Conservation (phyloP, 805 yeast species). For the Candida methanosorbosa region DNA sequence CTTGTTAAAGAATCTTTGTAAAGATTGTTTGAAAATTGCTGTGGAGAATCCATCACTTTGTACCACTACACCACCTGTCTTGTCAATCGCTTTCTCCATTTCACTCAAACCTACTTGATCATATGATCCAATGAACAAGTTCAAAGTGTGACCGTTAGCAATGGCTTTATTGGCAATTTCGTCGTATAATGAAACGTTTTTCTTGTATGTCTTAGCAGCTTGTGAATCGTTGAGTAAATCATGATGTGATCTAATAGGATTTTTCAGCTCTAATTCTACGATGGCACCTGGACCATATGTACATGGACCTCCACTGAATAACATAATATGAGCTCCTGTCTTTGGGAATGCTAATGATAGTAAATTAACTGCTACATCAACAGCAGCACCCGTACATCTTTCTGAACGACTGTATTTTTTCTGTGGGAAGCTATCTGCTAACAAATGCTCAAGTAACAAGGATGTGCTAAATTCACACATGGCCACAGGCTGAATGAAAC, state of each 20-base stretch:
- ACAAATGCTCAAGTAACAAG: slow-evolving; percentile 38
- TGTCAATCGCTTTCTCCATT: slow-evolving; percentile 49
- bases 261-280: slow-evolving; percentile 46
- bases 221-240: slow-evolving; percentile 39
- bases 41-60: slow-evolving; percentile 60
- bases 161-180: slow-evolving; percentile 39
- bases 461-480: slow-evolving; percentile 43
- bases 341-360: slow-evolving; percentile 31
- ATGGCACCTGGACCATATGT: slow-evolving; percentile 59
- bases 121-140: slow-evolving; percentile 55
- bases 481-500: slow-evolving; percentile 39
- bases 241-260: slow-evolving; percentile 60
- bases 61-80: slow-evolving; percentile 56
- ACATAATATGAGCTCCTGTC: slow-evolving; percentile 44
- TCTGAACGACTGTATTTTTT: slow-evolving; percentile 35
- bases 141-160: slow-evolving; percentile 43
- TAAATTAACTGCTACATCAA: slow-evolving; percentile 36
- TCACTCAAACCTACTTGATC: slow-evolving; percentile 64
- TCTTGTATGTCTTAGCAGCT: slow-evolving; percentile 30
- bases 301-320: slow-evolving; percentile 57
- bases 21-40: slow-evolving; percentile 60
- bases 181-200: slow-evolving; percentile 39
- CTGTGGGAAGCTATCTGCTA: slow-evolving; percentile 41
- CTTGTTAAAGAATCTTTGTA: slow-evolving; percentile 40
- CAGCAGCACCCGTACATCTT: slow-evolving; percentile 54